These are phyloP conservation scores for Clitopilus passeckerianus DNA, from an alignment of 768 basidiomycete genomes.

Conservation along the genomic window DNA sequence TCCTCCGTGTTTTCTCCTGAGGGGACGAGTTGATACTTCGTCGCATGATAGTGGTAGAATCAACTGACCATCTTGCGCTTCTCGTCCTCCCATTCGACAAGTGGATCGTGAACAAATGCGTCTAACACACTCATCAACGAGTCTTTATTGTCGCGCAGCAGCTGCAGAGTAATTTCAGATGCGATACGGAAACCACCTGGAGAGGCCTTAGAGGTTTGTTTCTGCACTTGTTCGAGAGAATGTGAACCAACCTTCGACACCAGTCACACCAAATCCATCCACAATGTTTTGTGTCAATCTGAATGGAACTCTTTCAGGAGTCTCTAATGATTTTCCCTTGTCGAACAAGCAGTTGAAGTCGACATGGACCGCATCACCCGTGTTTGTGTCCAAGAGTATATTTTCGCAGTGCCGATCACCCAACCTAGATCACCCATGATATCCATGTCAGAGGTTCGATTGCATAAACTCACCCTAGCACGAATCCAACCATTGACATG, in stretches of 20 bases:
- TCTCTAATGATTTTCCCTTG: slow-evolving; percentile 84
- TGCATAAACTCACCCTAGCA: slow-evolving; percentile 67
- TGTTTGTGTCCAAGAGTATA: slow-evolving; percentile 83
- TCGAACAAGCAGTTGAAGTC: slow-evolving; percentile 99
- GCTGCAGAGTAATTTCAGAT: slow-evolving; percentile 84
- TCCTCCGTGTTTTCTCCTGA: slow-evolving; percentile 35
- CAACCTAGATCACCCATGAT: slow-evolving; percentile 44
- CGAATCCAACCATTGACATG: slow-evolving; percentile 98
- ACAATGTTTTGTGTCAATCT: slow-evolving; percentile 90
- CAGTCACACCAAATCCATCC: slow-evolving; percentile 89
- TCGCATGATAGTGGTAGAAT: too few relatives aligned
- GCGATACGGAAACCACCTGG: slow-evolving; percentile 85
- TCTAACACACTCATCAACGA: slow-evolving; percentile 93
- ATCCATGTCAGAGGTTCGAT: neutral
- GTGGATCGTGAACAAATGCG: slow-evolving; percentile 94
- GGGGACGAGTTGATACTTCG: slow-evolving; percentile 26
- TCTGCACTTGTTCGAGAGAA: neutral
- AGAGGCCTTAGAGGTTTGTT: neutral
- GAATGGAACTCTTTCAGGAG: slow-evolving; percentile 91
- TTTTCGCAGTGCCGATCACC: slow-evolving; percentile 98
- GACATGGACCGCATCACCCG: slow-evolving; percentile 91
- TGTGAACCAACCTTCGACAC: slow-evolving; percentile 70
- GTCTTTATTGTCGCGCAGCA: slow-evolving; percentile 88
- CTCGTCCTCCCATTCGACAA: slow-evolving; percentile 93
- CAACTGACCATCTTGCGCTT: slow-evolving; percentile 54